A percentile compares a stretch with the other conserved stretches of the same genome.
Evolutionary conservation across 208 protist genomes (phyloP).

Genomic region (Wallacemonas sp.): DNA sequence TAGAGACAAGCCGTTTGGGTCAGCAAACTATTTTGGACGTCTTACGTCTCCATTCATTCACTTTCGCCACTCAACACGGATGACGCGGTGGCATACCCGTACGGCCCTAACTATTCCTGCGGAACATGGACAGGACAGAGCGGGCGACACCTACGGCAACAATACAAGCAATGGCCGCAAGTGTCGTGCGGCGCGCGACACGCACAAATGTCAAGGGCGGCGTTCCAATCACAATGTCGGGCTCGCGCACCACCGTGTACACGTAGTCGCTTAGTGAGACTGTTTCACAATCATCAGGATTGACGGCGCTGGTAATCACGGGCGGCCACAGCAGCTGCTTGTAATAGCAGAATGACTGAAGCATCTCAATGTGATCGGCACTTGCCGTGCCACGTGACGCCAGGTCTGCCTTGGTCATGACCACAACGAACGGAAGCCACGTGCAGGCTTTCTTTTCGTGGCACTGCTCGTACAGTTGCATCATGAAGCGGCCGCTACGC

Average conservation of each 20-base stretch:
- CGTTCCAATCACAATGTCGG: constrained; percentile 69
- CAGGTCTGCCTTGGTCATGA: constrained; percentile 77
- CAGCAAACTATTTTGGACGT: too few species aligned
- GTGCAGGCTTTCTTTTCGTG: constrained; percentile 18
- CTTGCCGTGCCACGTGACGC: constrained; percentile 1
- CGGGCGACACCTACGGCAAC: constrained; percentile 19
- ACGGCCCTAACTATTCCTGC: background rate
- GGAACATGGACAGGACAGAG: background rate
- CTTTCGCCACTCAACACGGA: too few species aligned
- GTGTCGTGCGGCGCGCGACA: constrained; percentile 51
- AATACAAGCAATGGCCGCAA: constrained; percentile 49
- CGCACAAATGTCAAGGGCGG: constrained; percentile 63
- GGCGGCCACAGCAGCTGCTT: constrained; percentile 82
- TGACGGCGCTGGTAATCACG: constrained; percentile 62
- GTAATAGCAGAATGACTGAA: constrained; percentile 46
- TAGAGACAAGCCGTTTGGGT: too few species aligned
- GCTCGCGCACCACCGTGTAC: constrained; percentile 60
- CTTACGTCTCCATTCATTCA: too few species aligned
- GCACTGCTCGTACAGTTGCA: constrained; percentile 13
- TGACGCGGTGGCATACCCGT: too few species aligned
- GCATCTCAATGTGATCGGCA: constrained; percentile 1
- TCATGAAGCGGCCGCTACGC: constrained; percentile 18
- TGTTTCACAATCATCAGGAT: constrained; percentile 56
- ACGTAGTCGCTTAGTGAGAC: constrained; percentile 77
- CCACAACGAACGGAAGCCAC: constrained; percentile 72